Evolutionary conservation across 2,329 filamentous ascomycete genomes (phyloP).

Genomic region (Fusarium goolgardi): DNA sequence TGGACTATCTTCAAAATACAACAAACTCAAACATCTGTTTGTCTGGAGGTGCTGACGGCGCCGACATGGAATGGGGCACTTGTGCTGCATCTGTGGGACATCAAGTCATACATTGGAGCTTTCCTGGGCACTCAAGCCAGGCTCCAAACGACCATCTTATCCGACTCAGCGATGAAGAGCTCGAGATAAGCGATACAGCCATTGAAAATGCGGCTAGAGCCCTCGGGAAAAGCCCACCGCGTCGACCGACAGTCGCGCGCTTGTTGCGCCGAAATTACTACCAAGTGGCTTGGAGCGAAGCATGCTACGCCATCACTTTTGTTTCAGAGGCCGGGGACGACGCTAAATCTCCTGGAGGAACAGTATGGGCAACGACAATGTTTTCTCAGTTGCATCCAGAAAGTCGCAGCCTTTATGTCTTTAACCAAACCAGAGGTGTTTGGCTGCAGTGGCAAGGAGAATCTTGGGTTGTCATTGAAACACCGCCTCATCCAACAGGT

Average conservation of each 20-base stretch:
- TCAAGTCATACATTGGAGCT: conserved; percentile 12
- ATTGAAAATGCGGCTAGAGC: not conserved
- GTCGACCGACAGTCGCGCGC: not conserved
- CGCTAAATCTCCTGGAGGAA: not conserved
- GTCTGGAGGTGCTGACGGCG: conserved; percentile 9
- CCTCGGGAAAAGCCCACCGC: not conserved
- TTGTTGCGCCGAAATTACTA: conserved; percentile 5
- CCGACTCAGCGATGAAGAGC: conserved; percentile 2
- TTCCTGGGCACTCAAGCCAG: not conserved
- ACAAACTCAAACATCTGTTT: not conserved
- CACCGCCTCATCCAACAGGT: not conserved
- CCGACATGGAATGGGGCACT: conserved; percentile 4
- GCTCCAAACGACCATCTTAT: not conserved
- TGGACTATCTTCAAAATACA: not conserved
- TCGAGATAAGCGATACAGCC: not conserved
- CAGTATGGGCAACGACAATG: conserved; percentile 11
- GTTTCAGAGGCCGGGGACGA: not conserved
- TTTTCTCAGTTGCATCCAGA: conserved; percentile 1
- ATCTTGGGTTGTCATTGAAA: not conserved
- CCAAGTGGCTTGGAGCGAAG: conserved; percentile 2
- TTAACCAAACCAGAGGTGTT: not conserved
- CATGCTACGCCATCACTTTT: conserved; percentile 4
- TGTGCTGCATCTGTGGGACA: not conserved
- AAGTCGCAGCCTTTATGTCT: not conserved
- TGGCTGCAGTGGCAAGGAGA: conserved; percentile 8